phyloP scores from a whole-genome alignment of 208 protist species.

The Acanthamoeba culbertsoni region DNA sequence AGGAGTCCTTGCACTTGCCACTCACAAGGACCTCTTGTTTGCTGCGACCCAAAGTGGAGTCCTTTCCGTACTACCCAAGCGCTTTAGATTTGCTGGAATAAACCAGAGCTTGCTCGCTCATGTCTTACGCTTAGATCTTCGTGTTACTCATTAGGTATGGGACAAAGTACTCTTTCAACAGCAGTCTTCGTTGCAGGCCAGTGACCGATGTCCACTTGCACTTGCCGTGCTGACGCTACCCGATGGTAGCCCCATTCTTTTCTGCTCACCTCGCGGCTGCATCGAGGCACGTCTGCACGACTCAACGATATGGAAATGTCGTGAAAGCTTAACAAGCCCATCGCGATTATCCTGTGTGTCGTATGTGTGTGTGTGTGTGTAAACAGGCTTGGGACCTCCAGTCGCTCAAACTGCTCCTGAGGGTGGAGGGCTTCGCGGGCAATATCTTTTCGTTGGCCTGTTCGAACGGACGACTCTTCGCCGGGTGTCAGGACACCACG shows the following conservation, averaged over 20 bases:
- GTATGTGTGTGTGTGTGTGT: too few relatives aligned
- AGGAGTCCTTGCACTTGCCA: not conserved
- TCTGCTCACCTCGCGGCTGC: not conserved
- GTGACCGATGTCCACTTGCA: not conserved
- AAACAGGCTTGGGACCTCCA: not conserved
- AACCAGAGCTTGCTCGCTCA: not conserved
- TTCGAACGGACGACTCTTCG: not conserved
- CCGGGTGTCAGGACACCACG: slow-evolving; percentile 29
- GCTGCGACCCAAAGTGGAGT: not conserved
- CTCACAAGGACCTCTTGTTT: not conserved
- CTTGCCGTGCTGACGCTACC: not conserved
- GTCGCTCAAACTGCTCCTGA: not conserved
- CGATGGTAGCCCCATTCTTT: not conserved
- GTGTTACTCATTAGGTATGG: not conserved
- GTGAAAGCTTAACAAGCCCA: not conserved
- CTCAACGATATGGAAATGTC: not conserved
- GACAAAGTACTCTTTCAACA: not conserved
- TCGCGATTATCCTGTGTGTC: too few relatives aligned
- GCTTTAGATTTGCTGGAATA: not conserved
- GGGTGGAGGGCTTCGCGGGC: not conserved
- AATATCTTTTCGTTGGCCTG: slow-evolving; percentile 4
- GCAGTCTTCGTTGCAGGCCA: not conserved
- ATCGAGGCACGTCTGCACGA: not conserved
- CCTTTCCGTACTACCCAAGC: not conserved
- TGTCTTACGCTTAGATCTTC: not conserved